Conservation (phyloP, 2,329 filamentous ascomycete genomes). For the Trichoderma brevicompactum region DNA sequence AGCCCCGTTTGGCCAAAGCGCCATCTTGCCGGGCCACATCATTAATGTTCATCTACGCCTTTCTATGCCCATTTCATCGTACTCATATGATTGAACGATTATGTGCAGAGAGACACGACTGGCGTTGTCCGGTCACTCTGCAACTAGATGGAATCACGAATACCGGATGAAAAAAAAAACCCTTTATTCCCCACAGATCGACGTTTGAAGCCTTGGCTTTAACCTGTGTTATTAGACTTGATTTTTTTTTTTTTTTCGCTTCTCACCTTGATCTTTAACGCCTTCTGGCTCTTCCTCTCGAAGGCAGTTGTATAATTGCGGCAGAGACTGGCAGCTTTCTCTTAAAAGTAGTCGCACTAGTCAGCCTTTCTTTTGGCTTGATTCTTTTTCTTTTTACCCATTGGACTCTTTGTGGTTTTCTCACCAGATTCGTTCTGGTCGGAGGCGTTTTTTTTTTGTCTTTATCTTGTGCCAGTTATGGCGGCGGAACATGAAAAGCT, state of each 20-base stretch:
- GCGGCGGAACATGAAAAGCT: slow-evolving; percentile 26
- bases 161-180: slow-evolving; percentile 4
- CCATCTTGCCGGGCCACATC: neutral
- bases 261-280: neutral
- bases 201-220: slow-evolving; percentile 27
- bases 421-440: slow-evolving; percentile 11
- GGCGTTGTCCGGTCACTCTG: neutral
- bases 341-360: slow-evolving; percentile 1
- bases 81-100: slow-evolving; percentile 32
- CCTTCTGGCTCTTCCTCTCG: neutral
- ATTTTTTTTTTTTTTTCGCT: slow-evolving; percentile 13
- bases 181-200: slow-evolving; percentile 5
- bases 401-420: slow-evolving; percentile 18
- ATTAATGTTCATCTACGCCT: slow-evolving; percentile 2
- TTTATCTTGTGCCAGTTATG: slow-evolving; percentile 11
- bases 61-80: slow-evolving; percentile 21
- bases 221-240: slow-evolving; percentile 33
- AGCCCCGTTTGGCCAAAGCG: neutral
- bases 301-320: slow-evolving; percentile 30
- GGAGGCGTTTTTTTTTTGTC: slow-evolving; percentile 23
- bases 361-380: slow-evolving; percentile 15
- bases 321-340: slow-evolving; percentile 12
- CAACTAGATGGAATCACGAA: slow-evolving; percentile 12
- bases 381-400: slow-evolving; percentile 12
- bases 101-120: slow-evolving; percentile 19